A percentile compares a stretch with the other conserved stretches of the same genome.
phyloP scores from a whole-genome alignment of 1,139 yeast species.

The Hansenula lynferdii region DNA sequence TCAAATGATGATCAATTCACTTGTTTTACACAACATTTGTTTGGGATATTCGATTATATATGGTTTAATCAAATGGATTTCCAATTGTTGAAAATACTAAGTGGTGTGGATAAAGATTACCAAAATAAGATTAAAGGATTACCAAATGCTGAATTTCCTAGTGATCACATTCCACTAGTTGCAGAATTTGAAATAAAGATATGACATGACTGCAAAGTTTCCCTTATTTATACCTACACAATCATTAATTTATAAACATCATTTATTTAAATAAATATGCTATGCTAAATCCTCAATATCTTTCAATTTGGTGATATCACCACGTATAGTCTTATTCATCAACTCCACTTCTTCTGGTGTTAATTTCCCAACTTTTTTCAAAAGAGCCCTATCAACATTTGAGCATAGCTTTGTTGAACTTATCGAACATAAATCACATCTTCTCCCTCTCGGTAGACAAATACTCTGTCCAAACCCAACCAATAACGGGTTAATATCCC shows the following conservation, averaged over 20 bases:
- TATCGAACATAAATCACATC: constrained; percentile 72
- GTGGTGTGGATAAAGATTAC: constrained; percentile 74
- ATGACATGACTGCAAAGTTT: neutral
- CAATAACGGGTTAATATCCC: constrained; percentile 74
- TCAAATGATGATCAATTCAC: constrained; percentile 35
- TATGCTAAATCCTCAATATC: constrained; percentile 23
- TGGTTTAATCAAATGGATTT: constrained; percentile 43
- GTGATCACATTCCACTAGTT: constrained; percentile 86
- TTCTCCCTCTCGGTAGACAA: constrained; percentile 67
- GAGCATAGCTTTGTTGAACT: constrained; percentile 48
- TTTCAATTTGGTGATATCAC: constrained; percentile 21
- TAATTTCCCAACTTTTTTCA: constrained; percentile 31
- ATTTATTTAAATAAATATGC: constrained; percentile 3
- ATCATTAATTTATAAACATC: neutral
- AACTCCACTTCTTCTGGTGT: constrained; percentile 27
- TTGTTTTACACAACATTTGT: constrained; percentile 44
- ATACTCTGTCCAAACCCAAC: constrained; percentile 94
- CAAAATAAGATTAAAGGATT: constrained; percentile 69
- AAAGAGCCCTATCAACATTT: constrained; percentile 40
- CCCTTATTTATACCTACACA: neutral
- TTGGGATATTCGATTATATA: constrained; percentile 54
- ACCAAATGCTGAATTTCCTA: constrained; percentile 87
- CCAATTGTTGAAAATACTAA: constrained; percentile 46
- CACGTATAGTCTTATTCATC: constrained; percentile 33
- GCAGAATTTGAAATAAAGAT: constrained; percentile 62